A percentile compares a stretch with the other conserved stretches of the same genome.
Conservation (phyloP, 345 rosid species). For the Fremontodendron californicum region DNA sequence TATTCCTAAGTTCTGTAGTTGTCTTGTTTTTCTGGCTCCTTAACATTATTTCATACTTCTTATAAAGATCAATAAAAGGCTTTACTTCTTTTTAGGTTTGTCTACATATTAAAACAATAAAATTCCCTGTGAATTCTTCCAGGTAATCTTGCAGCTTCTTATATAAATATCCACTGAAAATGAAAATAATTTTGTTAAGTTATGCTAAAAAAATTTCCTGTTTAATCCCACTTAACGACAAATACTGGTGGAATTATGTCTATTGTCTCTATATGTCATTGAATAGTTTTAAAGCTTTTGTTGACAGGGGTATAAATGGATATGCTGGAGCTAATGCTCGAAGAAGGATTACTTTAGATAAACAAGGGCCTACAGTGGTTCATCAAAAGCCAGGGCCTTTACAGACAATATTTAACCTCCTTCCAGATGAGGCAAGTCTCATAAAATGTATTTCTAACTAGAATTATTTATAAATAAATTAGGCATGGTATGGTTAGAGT, state of each 20-base stretch:
- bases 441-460: conserved; percentile 9
- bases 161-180: background rate
- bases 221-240: background rate
- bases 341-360: conserved; percentile 64
- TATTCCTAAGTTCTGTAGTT: conserved; percentile 17
- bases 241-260: background rate
- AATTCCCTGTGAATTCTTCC: conserved; percentile 52
- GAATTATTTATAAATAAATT: conserved; percentile 4
- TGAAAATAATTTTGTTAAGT: background rate
- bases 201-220: too few species aligned
- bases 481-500: background rate
- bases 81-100: conserved; percentile 62
- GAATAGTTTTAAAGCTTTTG: conserved; percentile 17
- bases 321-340: conserved; percentile 67
- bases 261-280: conserved; percentile 1
- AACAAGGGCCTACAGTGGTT: conserved; percentile 88
- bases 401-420: conserved; percentile 89
- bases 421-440: conserved; percentile 72
- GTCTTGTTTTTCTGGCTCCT: background rate
- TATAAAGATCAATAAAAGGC: conserved; percentile 17
- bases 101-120: conserved; percentile 75
- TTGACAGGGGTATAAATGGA: conserved; percentile 57
- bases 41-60: conserved; percentile 10
- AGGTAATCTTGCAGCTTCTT: conserved; percentile 43
- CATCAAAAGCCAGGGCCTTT: conserved; percentile 94